These are phyloP conservation scores for Hypoxylon sp. DNA, from an alignment of 2,329 filamentous ascomycete genomes.

Conservation along the genomic window DNA sequence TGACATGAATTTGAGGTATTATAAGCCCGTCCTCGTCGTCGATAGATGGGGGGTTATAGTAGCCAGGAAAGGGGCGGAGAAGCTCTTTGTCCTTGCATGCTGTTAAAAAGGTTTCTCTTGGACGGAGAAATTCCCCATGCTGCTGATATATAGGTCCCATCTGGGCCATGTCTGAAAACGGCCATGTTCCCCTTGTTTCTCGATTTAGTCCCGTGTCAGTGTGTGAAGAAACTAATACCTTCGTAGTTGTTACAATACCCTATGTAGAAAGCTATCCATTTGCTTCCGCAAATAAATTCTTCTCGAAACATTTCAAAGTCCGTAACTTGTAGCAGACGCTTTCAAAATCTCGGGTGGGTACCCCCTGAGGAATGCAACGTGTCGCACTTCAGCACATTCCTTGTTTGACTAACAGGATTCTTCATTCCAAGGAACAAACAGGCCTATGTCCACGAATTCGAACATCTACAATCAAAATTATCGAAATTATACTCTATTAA, in stretches of 20 bases:
- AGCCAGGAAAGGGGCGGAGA: not conserved
- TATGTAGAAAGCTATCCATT: not conserved
- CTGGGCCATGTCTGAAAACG: conserved; percentile 21
- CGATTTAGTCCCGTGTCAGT: not conserved
- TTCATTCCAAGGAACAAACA: not conserved
- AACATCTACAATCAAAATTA: not conserved
- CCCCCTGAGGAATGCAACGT: not conserved
- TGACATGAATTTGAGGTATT: not conserved
- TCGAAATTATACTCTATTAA: not conserved
- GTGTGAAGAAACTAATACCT: not conserved
- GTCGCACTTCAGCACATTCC: not conserved
- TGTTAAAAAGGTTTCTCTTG: not conserved
- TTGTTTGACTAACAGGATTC: not conserved
- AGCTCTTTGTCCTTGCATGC: conserved; percentile 13
- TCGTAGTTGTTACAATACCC: not conserved
- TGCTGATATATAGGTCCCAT: conserved; percentile 9
- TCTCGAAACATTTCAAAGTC: not conserved
- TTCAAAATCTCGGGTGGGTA: not conserved
- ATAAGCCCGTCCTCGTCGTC: not conserved
- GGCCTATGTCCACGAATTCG: not conserved
- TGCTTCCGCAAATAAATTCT: not conserved
- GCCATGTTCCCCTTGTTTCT: not conserved
- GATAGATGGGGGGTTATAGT: not conserved
- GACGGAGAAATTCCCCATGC: not conserved
- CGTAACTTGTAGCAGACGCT: not conserved